Conservation (phyloP, 768 basidiomycete genomes). For the Leccinum truebloodii region DNA sequence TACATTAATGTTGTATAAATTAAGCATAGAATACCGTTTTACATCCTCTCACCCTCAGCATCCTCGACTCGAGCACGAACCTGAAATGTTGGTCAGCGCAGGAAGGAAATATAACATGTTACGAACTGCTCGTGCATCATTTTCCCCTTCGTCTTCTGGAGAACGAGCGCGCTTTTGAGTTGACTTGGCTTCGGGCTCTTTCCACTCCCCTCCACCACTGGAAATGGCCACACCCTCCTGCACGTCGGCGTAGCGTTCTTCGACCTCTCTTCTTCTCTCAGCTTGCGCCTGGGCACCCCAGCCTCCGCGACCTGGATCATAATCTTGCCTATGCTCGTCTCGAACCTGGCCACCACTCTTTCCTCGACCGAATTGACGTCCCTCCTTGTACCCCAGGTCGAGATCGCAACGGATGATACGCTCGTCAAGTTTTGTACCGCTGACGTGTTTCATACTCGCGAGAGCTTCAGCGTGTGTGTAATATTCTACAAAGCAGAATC, state of each 20-base stretch:
- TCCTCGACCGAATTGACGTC: conserved; percentile 94
- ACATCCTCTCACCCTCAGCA: conserved; percentile 71
- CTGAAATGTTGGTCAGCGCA: conserved; percentile 34
- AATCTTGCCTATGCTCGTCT: conserved; percentile 96
- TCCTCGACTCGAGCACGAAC: conserved; percentile 64
- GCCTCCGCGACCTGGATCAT: conserved; percentile 93
- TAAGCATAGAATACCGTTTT: conserved; percentile 29
- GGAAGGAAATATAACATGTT: neutral
- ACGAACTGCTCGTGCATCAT: conserved; percentile 52
- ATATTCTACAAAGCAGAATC: conserved; percentile 96
- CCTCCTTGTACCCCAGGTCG: conserved; percentile 95
- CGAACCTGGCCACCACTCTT: conserved; percentile 96
- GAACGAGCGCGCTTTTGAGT: conserved; percentile 72
- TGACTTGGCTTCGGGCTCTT: conserved; percentile 53
- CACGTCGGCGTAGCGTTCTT: conserved; percentile 83
- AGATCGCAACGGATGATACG: conserved; percentile 97
- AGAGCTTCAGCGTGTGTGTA: conserved; percentile 94
- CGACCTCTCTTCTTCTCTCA: conserved; percentile 77
- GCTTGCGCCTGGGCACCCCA: conserved; percentile 90
- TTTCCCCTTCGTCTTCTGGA: conserved; percentile 75
- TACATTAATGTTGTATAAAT: conserved; percentile 19
- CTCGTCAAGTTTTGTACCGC: conserved; percentile 98
- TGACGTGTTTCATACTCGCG: conserved; percentile 90
- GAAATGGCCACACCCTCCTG: conserved; percentile 82
- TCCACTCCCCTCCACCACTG: conserved; percentile 85